Evolutionary conservation across 257 asterid genomes (phyloP).

Genomic region (Parsonsia alboflavescens): DNA sequence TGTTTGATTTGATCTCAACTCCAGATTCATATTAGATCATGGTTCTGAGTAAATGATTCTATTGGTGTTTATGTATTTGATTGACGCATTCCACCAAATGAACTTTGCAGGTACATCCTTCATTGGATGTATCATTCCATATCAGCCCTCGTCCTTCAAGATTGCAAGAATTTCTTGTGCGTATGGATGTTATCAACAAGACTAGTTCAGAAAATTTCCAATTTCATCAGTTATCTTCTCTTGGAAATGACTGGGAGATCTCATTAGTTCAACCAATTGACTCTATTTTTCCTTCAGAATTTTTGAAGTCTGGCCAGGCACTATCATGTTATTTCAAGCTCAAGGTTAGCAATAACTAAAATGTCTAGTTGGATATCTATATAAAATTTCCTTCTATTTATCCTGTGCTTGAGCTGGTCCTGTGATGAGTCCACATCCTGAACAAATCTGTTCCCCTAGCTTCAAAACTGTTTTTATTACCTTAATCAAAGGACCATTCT

Average conservation of each 20-base stretch:
- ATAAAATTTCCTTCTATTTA: neutral
- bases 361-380: neutral
- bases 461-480: neutral
- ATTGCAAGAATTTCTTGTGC: slow-evolving; percentile 76
- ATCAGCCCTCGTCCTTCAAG: slow-evolving; percentile 74
- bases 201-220: slow-evolving; percentile 74
- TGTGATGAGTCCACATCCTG: neutral
- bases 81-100: neutral
- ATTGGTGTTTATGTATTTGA: neutral
- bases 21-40: neutral
- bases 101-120: slow-evolving; percentile 68
- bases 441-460: neutral
- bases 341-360: slow-evolving; percentile 54
- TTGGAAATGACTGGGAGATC: slow-evolving; percentile 84
- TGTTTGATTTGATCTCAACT: neutral
- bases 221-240: slow-evolving; percentile 83
- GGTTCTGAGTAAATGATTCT: neutral
- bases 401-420: neutral
- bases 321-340: slow-evolving; percentile 81
- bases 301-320: slow-evolving; percentile 81
- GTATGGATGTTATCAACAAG: slow-evolving; percentile 80
- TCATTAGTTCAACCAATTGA: slow-evolving; percentile 61
- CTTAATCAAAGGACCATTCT: neutral
- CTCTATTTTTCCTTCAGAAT: slow-evolving; percentile 44
- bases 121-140: slow-evolving; percentile 74